Conservation (phyloP, 2,329 filamentous ascomycete species). For the Exophiala bonariae region DNA sequence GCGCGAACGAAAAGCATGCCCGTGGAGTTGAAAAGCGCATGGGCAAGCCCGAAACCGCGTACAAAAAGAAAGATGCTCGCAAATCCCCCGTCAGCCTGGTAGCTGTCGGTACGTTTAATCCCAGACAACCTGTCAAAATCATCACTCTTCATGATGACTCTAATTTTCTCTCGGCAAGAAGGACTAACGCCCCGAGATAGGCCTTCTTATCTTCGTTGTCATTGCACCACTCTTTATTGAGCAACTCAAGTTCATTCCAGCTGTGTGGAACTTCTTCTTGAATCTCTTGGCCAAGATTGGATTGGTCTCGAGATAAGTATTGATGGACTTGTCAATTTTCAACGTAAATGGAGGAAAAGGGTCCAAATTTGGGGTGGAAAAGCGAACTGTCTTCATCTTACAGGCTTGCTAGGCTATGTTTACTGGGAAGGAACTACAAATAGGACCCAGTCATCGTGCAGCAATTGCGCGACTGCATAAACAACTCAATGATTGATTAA, state of each 20-base stretch:
- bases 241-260: conserved; percentile 47
- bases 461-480: too few relatives aligned
- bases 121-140: background rate
- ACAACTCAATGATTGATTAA: too few relatives aligned
- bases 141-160: conserved; percentile 1
- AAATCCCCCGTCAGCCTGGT: conserved; percentile 56
- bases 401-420: too few relatives aligned
- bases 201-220: conserved; percentile 62
- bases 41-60: conserved; percentile 50
- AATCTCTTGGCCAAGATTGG: conserved; percentile 22
- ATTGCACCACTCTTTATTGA: conserved; percentile 57
- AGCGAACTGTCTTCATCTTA: too few relatives aligned
- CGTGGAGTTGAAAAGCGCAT: conserved; percentile 60
- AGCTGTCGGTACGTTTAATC: conserved; percentile 60
- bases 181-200: conserved; percentile 36
- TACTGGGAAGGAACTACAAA: too few relatives aligned
- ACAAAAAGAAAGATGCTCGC: conserved; percentile 49
- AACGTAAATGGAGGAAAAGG: too few relatives aligned
- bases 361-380: too few relatives aligned
- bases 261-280: conserved; percentile 39
- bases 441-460: too few relatives aligned
- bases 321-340: too few relatives aligned
- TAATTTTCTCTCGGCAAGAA: background rate
- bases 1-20: conserved; percentile 63
- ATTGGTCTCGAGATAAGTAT: conserved; percentile 20